These are phyloP conservation scores for Tylopilus vinaceipallidus DNA, from an alignment of 768 basidiomycete genomes.

Conservation along the genomic window DNA sequence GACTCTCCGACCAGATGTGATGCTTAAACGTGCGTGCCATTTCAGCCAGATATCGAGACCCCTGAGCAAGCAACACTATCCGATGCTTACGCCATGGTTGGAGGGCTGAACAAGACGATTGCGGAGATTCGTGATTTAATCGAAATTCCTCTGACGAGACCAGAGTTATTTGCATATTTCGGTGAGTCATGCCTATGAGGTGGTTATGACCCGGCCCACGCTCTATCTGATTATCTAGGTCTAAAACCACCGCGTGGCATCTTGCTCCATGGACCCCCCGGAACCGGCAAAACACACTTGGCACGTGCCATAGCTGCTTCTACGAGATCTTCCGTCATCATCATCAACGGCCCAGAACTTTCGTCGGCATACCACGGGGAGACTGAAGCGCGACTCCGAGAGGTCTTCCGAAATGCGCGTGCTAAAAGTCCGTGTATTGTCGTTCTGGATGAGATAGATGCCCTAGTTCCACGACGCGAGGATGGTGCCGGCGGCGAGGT, in stretches of 20 bases:
- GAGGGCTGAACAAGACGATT: constrained; percentile 88
- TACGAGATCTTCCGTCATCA: constrained; percentile 81
- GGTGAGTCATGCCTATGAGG: constrained; percentile 38
- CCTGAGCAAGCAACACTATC: constrained; percentile 40
- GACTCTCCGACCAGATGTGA: constrained; percentile 5
- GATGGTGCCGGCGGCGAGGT: constrained; percentile 92
- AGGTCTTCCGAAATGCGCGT: constrained; percentile 84
- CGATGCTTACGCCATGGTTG: constrained; percentile 78
- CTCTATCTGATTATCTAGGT: constrained; percentile 40
- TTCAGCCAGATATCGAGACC: constrained; percentile 47
- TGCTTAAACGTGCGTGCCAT: constrained; percentile 13
- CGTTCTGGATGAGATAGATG: constrained; percentile 94
- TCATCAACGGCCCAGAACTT: constrained; percentile 93
- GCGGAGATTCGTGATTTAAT: constrained; percentile 80
- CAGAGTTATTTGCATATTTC: constrained; percentile 76
- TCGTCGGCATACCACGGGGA: constrained; percentile 97
- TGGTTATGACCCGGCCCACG: constrained; percentile 17
- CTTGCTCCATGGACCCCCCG: constrained; percentile 92
- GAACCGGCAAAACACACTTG: constrained; percentile 96
- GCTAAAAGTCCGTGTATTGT: constrained; percentile 86
- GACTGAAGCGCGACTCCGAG: constrained; percentile 87
- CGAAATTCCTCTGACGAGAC: constrained; percentile 82
- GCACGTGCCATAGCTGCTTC: constrained; percentile 92
- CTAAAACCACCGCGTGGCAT: constrained; percentile 97
- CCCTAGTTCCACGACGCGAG: constrained; percentile 86